These are phyloP conservation scores for Pythium grandisporangium DNA, from an alignment of 352 stramenopile genomes.

Conservation along the genomic window DNA sequence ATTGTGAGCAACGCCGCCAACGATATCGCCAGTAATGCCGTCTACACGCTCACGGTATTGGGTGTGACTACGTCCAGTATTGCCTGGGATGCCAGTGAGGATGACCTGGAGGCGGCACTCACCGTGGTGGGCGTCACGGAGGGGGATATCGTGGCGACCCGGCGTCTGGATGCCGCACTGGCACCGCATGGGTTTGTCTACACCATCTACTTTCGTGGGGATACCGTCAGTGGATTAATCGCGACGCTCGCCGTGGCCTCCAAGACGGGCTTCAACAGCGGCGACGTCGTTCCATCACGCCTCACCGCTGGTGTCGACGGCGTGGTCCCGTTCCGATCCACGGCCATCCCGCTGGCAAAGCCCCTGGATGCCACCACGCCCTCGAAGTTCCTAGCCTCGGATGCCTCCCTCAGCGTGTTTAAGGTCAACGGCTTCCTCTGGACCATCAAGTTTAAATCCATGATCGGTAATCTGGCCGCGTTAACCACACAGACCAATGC, in stretches of 20 bases:
- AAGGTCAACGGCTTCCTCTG: slow-evolving; percentile 77
- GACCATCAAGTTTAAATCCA: slow-evolving; percentile 77
- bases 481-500: slow-evolving; percentile 21
- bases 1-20: slow-evolving; percentile 31
- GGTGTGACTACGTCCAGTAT: slow-evolving; percentile 26
- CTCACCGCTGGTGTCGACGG: slow-evolving; percentile 22
- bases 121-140: slow-evolving; percentile 2
- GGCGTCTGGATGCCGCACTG: slow-evolving; percentile 20
- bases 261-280: slow-evolving; percentile 18
- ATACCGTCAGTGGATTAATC: slow-evolving; percentile 26
- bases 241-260: slow-evolving; percentile 11
- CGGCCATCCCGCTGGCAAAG: slow-evolving; percentile 43
- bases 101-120: slow-evolving; percentile 26
- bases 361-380: slow-evolving; percentile 11
- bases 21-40: slow-evolving; percentile 19
- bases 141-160: slow-evolving; percentile 44
- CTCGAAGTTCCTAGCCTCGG: slow-evolving; percentile 25
- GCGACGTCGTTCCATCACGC: slow-evolving; percentile 19
- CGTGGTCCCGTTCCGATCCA: slow-evolving; percentile 16
- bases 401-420: slow-evolving; percentile 33
- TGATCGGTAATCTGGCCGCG: slow-evolving; percentile 48
- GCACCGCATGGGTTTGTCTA: slow-evolving; percentile 61
- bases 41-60: slow-evolving; percentile 30
- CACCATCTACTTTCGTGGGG: slow-evolving; percentile 63
- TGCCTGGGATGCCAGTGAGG: slow-evolving; percentile 48